Conservation (phyloP, 192 early-diverging fungal genomes). For the Funneliformis mosseae region DNA sequence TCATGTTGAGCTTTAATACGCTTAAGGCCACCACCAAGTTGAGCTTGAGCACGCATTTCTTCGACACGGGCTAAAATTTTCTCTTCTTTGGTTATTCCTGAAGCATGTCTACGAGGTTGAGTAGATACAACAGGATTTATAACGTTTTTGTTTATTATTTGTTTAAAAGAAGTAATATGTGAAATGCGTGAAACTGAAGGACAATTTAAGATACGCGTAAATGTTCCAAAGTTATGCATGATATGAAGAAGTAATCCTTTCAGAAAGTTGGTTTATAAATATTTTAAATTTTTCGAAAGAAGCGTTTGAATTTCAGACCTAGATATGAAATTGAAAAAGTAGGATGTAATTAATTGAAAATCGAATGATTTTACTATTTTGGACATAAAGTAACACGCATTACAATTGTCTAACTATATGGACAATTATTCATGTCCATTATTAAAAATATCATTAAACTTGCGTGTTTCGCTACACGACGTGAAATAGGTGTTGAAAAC, state of each 20-base stretch:
- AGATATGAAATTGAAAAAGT: no score
- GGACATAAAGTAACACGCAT: no score
- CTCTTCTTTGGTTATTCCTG: conserved; percentile 32
- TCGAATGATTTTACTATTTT: no score
- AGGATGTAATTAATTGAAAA: no score
- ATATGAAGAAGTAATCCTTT: not conserved
- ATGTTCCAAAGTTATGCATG: not conserved
- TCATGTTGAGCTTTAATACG: conserved; percentile 83
- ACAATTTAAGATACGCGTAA: not conserved
- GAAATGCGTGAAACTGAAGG: not conserved
- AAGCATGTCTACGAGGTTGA: not conserved
- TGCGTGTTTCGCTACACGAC: no score
- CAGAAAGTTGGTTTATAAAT: no score
- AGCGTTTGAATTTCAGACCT: no score
- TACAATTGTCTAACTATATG: no score
- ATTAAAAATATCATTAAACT: no score
- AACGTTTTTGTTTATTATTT: not conserved
- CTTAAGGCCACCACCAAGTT: conserved; percentile 77
- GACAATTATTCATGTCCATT: no score
- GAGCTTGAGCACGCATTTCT: conserved; percentile 70
- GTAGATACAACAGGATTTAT: not conserved
- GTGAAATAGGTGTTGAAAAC: no score
- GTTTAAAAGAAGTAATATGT: not conserved
- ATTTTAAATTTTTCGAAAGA: no score
- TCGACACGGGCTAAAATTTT: conserved; percentile 55